These are phyloP conservation scores for Morella rubra DNA, from an alignment of 306 rosid species.

Conservation along the genomic window DNA sequence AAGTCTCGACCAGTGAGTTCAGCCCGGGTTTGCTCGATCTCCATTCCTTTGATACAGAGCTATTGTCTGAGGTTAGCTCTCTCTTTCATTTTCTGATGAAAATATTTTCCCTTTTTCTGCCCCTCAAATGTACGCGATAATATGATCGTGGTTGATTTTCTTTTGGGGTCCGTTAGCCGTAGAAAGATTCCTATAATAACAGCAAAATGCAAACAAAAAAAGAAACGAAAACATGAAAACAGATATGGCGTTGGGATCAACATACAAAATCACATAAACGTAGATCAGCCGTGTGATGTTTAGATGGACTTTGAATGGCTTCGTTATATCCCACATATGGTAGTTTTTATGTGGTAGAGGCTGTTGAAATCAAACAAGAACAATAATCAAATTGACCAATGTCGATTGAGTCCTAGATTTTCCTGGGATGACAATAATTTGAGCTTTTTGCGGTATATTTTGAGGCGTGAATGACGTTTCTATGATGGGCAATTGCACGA, in stretches of 20 bases:
- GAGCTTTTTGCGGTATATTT: background rate
- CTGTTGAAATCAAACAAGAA: background rate
- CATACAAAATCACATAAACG: background rate
- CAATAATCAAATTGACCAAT: background rate
- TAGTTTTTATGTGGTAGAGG: background rate
- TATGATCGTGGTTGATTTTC: background rate
- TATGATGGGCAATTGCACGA: background rate
- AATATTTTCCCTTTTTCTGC: background rate
- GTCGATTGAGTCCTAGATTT: background rate
- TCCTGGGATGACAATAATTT: background rate
- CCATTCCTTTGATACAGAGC: constrained; percentile 76
- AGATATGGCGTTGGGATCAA: no score
- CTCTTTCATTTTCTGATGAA: background rate
- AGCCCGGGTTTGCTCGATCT: constrained; percentile 74
- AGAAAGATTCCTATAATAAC: no score
- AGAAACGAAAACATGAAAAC: no score
- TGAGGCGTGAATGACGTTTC: background rate
- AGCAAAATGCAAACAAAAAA: no score
- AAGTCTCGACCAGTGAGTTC: constrained; percentile 43
- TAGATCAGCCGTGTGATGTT: background rate
- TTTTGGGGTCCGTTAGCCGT: no score
- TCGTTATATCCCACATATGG: background rate
- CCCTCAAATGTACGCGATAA: background rate
- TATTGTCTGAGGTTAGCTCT: constrained; percentile 58
- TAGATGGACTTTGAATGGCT: background rate